Evolutionary conservation across 805 yeast genomes (phyloP).

Genomic region (Wickerhamomyces bisporus): DNA sequence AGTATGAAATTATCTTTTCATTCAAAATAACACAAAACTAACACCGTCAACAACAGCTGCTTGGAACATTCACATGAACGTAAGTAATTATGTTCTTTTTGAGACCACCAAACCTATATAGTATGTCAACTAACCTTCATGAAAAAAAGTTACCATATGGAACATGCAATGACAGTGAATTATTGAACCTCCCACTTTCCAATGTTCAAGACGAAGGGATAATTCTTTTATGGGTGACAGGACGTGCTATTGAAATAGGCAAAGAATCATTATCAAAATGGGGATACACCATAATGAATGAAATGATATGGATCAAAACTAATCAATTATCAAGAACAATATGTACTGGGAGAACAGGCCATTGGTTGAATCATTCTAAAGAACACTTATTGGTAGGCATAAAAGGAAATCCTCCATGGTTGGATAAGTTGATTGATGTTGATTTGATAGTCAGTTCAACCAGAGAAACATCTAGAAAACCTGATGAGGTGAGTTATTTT

Average conservation of each 20-base stretch:
- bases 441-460: constrained; percentile 80
- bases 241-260: constrained; percentile 87
- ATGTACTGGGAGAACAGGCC: constrained; percentile 95
- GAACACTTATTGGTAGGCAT: constrained; percentile 85
- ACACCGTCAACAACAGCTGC: constrained; percentile 43
- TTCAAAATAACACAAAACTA: neutral
- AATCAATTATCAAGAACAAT: constrained; percentile 85
- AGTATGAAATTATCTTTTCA: neutral
- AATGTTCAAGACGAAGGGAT: constrained; percentile 80
- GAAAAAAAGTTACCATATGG: constrained; percentile 50
- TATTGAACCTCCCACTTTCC: constrained; percentile 59
- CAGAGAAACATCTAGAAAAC: constrained; percentile 85
- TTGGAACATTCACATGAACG: constrained; percentile 92
- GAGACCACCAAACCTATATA: too few relatives aligned
- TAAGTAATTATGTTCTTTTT: too few relatives aligned
- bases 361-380: constrained; percentile 93
- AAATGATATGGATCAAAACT: constrained; percentile 85
- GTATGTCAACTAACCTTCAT: too few relatives aligned
- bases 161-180: constrained; percentile 71
- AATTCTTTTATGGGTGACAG: constrained; percentile 89
- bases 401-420: constrained; percentile 77
- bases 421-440: constrained; percentile 58
- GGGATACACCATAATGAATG: constrained; percentile 80
- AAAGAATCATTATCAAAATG: constrained; percentile 68
- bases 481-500: constrained; percentile 54